Evolutionary conservation across 805 yeast genomes (phyloP).

Genomic region (Groenewaldozyma tartarivorans): DNA sequence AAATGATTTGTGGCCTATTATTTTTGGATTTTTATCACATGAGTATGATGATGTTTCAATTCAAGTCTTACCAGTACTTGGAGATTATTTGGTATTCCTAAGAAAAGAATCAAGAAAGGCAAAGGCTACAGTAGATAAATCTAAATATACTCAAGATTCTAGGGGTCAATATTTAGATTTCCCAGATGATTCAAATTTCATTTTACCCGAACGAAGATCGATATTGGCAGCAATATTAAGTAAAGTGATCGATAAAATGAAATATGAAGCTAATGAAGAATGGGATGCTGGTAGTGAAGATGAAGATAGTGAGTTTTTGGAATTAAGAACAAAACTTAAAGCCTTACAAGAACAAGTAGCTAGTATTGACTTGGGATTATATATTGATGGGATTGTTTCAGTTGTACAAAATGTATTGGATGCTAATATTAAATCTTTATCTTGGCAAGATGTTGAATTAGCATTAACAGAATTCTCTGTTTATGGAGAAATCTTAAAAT

Average conservation of each 20-base stretch:
- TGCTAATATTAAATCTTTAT: constrained; percentile 18
- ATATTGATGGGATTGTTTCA: constrained; percentile 47
- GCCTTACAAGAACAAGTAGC: constrained; percentile 78
- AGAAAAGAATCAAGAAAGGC: constrained; percentile 41
- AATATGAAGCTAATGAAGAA: constrained; percentile 66
- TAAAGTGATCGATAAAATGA: constrained; percentile 68
- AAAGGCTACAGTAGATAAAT: constrained; percentile 32
- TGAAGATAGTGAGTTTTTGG: constrained; percentile 66
- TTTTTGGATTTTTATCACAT: constrained; percentile 61
- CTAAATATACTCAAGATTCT: constrained; percentile 25
- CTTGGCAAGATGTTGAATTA: constrained; percentile 80
- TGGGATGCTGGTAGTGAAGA: constrained; percentile 57
- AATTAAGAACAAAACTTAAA: constrained; percentile 64
- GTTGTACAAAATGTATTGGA: constrained; percentile 46
- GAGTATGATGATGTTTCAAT: constrained; percentile 83
- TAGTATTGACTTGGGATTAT: constrained; percentile 48
- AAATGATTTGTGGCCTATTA: constrained; percentile 58
- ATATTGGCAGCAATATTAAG: constrained; percentile 55
- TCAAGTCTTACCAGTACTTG: constrained; percentile 74
- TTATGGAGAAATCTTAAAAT: constrained; percentile 70
- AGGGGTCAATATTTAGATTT: constrained; percentile 18
- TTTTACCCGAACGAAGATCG: constrained; percentile 34
- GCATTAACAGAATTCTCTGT: constrained; percentile 76
- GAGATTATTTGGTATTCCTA: constrained; percentile 60
- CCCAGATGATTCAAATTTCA: constrained; percentile 22